These are phyloP conservation scores for Pyrenula massariospora DNA, from an alignment of 495 filamentous ascomycete genomes.

Conservation along the genomic window DNA sequence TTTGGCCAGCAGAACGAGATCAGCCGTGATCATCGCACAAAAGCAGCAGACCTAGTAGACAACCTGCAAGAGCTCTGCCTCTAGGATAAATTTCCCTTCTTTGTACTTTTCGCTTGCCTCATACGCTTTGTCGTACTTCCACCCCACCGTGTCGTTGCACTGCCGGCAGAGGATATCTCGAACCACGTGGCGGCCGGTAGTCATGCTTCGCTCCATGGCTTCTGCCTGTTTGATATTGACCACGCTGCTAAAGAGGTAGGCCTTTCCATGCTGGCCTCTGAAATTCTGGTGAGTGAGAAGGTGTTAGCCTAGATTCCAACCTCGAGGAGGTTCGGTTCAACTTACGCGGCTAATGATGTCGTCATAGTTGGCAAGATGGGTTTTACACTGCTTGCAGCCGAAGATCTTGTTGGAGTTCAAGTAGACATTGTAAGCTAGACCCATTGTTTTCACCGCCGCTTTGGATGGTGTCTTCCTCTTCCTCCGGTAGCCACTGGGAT, in stretches of 20 bases:
- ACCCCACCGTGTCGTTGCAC: constrained; percentile 86
- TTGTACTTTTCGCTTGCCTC: constrained; percentile 93
- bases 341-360: constrained; percentile 89
- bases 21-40: not conserved
- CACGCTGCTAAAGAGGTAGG: constrained; percentile 88
- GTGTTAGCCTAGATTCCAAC: constrained; percentile 5
- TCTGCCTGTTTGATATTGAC: constrained; percentile 79
- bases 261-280: constrained; percentile 96
- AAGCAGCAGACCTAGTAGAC: constrained; percentile 36
- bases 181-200: constrained; percentile 89
- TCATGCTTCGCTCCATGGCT: constrained; percentile 91
- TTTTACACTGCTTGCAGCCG: constrained; percentile 91
- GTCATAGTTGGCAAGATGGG: constrained; percentile 87
- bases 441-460: constrained; percentile 48
- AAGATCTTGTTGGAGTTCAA: constrained; percentile 83
- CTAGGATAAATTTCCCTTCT: constrained; percentile 94
- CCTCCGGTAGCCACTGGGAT: not conserved
- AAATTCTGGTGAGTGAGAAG: constrained; percentile 60
- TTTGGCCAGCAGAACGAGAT: no score
- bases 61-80: constrained; percentile 78
- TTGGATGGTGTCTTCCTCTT: not conserved
- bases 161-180: constrained; percentile 82
- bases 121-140: constrained; percentile 98
- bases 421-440: constrained; percentile 91
- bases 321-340: constrained; percentile 7